Evolutionary conservation across 140 eudicot species (phyloP), one percentile per base, ranked within the genome.

Genomic region (Cichorium intybus): DNA sequence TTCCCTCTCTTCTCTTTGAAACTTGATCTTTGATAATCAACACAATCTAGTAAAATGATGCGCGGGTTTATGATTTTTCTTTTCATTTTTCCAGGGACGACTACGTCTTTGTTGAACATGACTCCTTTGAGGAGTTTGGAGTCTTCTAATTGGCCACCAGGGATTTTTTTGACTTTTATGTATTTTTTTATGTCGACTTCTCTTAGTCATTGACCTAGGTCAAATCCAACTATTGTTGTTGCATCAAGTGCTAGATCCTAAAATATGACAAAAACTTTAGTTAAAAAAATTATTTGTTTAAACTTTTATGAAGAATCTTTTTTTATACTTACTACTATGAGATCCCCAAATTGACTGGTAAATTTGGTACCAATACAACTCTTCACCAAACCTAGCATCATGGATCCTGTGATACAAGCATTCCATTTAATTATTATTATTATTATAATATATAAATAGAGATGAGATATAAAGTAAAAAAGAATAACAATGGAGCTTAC

Each of bases 291-390:
- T n/a, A n/a, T n/a, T n/a, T n/a, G n/a, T n/a, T n/a, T n/a, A n/a
- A n/a, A n/a, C n/a, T n/a, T n/a, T n/a, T n/a, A n/a, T n/a, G n/a
- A n/a, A n/a, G n/a, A n/a, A n/a, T n/a, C n/a, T n/a, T n/a, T n/a
- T n/a, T n/a, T n/a, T n/a, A n/a, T n/a, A 31, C 92, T 87, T 76
- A 91, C 97, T 24, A 96, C 96, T 24, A 92, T 83, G 17, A 92
- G 81, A 72, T 88, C 84, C 47, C 98, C 98, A 81, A 92, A 92
- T 73, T 92, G 98, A 73, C 95, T 79, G 12, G 96, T 92, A 72
- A 88, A 92, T 60, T 92, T 92, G 18, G 96, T 92, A 72, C 96
- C 96, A 24, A 92, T 92, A 43, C 95, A 92, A 56, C 96, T 92
- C 81, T 83, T 92, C 47, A 92, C 95, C 53, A 88, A 66, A 37